Evolutionary conservation across 176 grass and related monocot genomes (phyloP).

Genomic region (Leersia perrieri): DNA sequence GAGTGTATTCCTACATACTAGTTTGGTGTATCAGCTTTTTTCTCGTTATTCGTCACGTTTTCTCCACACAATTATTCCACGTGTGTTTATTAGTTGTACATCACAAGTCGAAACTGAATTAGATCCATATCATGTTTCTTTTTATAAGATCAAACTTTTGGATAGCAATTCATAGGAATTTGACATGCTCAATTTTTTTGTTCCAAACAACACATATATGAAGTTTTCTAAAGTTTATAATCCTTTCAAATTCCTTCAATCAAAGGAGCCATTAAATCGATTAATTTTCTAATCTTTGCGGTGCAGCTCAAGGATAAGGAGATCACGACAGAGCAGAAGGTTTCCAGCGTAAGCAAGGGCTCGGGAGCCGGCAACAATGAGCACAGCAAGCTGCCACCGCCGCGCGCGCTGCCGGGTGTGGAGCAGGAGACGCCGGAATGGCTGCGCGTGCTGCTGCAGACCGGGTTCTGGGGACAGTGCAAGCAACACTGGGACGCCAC

Average conservation of each 20-base stretch:
- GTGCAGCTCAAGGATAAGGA: not conserved
- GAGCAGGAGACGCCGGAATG: not conserved
- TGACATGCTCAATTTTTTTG: too few species aligned
- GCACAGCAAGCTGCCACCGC: not conserved
- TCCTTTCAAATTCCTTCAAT: too few species aligned
- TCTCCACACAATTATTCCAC: not conserved
- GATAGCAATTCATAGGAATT: too few species aligned
- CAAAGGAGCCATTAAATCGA: too few species aligned
- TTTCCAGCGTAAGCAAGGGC: not conserved
- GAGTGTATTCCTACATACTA: too few species aligned
- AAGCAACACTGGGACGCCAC: not conserved
- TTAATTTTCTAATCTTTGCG: not conserved
- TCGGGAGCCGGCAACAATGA: not conserved
- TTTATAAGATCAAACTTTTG: not conserved
- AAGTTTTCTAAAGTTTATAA: too few species aligned
- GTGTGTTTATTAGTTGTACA: not conserved
- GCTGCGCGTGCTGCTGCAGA: not conserved
- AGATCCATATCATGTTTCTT: not conserved
- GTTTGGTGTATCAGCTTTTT: not conserved
- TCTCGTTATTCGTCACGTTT: not conserved
- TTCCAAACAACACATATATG: too few species aligned
- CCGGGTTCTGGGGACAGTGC: conserved; percentile 32
- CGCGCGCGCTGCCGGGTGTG: not conserved
- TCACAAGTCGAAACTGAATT: not conserved
- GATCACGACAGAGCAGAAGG: not conserved